Evolutionary conservation across 345 rosid species (phyloP).

Genomic region (Lepidium didymum): DNA sequence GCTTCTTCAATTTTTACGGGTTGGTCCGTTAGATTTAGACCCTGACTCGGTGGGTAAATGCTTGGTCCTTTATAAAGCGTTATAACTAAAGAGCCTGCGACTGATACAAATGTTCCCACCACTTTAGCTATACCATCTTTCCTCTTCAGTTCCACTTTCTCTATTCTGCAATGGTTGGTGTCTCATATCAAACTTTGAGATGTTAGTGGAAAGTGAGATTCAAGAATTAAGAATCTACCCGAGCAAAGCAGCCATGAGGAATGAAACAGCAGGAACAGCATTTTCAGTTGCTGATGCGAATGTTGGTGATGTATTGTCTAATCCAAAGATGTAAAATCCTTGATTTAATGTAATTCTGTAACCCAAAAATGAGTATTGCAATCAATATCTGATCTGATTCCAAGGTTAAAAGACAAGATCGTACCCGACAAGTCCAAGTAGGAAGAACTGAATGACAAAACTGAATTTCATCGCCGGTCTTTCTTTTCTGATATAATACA

Average conservation of each 20-base stretch:
- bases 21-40: background rate
- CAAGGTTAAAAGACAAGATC: background rate
- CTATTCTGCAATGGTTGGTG: conserved; percentile 36
- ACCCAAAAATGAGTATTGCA: too few species aligned
- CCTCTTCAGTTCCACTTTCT: conserved; percentile 40
- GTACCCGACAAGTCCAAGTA: conserved; percentile 63
- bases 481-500: conserved; percentile 36
- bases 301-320: conserved; percentile 60
- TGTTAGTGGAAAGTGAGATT: background rate
- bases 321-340: conserved; percentile 55
- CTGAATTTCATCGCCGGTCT: conserved; percentile 37
- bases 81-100: conserved; percentile 52
- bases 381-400: too few species aligned
- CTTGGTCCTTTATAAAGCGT: conserved; percentile 59
- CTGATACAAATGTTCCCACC: conserved; percentile 51
- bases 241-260: conserved; percentile 50
- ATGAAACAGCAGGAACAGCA: conserved; percentile 63
- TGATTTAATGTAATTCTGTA: conserved; percentile 49
- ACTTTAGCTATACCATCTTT: conserved; percentile 59
- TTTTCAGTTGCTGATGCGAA: conserved; percentile 71
- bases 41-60: conserved; percentile 33
- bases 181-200: background rate
- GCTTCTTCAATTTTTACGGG: conserved; percentile 9
- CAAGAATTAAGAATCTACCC: conserved; percentile 30
- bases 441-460: conserved; percentile 50